Evolutionary conservation across 2,329 filamentous ascomycete genomes (phyloP).

Genomic region (Epichloe hybrida): DNA sequence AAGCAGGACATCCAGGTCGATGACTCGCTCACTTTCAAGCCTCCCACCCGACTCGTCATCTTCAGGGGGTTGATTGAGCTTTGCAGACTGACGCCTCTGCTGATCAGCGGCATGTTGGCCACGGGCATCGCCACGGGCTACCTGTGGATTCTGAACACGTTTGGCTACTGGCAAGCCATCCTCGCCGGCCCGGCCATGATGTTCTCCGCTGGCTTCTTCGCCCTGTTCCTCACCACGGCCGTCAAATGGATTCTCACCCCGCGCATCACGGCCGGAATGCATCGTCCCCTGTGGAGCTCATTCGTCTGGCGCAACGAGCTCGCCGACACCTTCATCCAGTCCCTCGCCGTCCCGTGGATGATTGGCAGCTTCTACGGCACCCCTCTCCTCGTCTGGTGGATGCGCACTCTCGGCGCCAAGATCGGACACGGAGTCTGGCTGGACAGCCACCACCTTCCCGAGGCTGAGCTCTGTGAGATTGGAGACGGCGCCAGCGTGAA

Average conservation of each 20-base stretch:
- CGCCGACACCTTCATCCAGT: slow-evolving; percentile 45
- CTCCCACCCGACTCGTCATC: slow-evolving; percentile 6
- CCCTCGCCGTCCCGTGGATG: slow-evolving; percentile 9
- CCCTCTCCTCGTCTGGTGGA: slow-evolving; percentile 8
- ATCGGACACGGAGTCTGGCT: slow-evolving; percentile 11
- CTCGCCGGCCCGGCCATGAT: slow-evolving; percentile 7
- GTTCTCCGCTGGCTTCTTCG: slow-evolving; percentile 1
- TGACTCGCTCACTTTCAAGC: slow-evolving; percentile 9
- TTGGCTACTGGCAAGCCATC: slow-evolving; percentile 7
- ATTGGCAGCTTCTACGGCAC: slow-evolving; percentile 9
- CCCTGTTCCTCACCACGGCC: slow-evolving; percentile 5
- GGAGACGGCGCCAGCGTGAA: slow-evolving; percentile 11
- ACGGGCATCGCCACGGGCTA: slow-evolving; percentile 2
- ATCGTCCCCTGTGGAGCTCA: slow-evolving; percentile 12
- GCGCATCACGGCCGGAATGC: slow-evolving; percentile 7
- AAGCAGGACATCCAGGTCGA: slow-evolving; percentile 7
- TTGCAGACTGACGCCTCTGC: slow-evolving; percentile 8
- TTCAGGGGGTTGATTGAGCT: slow-evolving; percentile 8
- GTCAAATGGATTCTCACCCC: slow-evolving; percentile 11
- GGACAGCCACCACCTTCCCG: slow-evolving; percentile 11
- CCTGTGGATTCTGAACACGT: slow-evolving; percentile 5
- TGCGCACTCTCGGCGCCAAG: slow-evolving; percentile 10
- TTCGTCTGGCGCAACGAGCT: slow-evolving; percentile 26
- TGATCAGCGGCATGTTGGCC: slow-evolving; percentile 4
- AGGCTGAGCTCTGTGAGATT: slow-evolving; percentile 9